Evolutionary conservation across 768 basidiomycete species (phyloP).

Genomic region (Strobilomyces dryophilus): DNA sequence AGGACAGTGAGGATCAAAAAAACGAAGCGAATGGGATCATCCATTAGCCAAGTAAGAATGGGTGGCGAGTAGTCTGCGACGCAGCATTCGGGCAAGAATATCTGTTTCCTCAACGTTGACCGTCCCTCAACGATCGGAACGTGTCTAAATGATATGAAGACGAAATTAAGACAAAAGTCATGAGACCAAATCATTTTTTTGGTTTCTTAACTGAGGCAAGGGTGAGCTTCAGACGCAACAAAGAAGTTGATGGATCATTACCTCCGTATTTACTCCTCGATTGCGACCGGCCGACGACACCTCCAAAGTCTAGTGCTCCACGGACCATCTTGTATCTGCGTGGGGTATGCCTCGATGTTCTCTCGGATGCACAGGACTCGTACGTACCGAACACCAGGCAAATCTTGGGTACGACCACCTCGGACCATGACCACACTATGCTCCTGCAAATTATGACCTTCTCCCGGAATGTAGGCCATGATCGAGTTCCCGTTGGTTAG

Average conservation of each 20-base stretch:
- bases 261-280: conserved; percentile 93
- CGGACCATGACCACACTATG: conserved; percentile 94
- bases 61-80: background rate
- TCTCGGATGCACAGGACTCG: background rate
- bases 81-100: background rate
- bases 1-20: no score
- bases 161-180: background rate
- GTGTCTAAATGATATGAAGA: no score
- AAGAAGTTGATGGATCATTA: conserved; percentile 31
- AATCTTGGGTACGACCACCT: conserved; percentile 94
- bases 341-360: background rate
- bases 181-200: conserved; percentile 46
- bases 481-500: conserved; percentile 83
- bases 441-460: conserved; percentile 97
- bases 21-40: no score
- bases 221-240: conserved; percentile 1
- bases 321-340: conserved; percentile 91
- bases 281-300: conserved; percentile 77
- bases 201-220: conserved; percentile 73
- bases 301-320: conserved; percentile 87
- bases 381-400: conserved; percentile 90
- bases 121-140: no score
- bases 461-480: conserved; percentile 94
- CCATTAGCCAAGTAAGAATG: background rate
- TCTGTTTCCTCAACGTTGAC: background rate